Evolutionary conservation across 495 filamentous ascomycete species (phyloP), one percentile per base, ranked within the genome.

Genomic region (Penicillium cinerascens): DNA sequence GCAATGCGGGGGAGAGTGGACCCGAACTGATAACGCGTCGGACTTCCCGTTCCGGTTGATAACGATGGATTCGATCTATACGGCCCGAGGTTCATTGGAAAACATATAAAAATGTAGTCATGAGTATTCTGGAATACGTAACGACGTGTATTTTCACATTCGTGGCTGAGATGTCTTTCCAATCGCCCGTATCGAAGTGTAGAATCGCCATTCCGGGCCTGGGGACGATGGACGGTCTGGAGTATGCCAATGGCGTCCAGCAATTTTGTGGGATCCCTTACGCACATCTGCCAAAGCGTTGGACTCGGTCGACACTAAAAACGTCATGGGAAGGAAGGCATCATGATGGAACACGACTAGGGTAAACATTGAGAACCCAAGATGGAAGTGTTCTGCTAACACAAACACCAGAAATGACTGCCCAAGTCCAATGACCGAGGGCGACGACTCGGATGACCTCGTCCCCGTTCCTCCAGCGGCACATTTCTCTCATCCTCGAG

Each of bases 211-310:
- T 69, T 25, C 55, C 51, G 0, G 41, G 51, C 3, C 54, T 69
- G 3, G 66, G 64, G 1, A 51, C 47, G 2, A 39, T 69, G 11
- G 57, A 67, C 6, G 66, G 66, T 35, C 47, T 59, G 2, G 42
- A 66, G 49, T 66, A 55, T 43, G 46, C 47, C 25, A 66, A 61
- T 38, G 61, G 60, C 0, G 61, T 67, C 0, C 66, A 61, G 35
- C 66, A 69, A 46, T 69, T 59, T 42, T 61, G 60, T 25, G 66
- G 66, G 1, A 67, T 69, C 45, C 63, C 66, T 7, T 69, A 69
- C 36, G 66, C 61, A 1, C 18, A 42, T 42, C 46, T 69, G 1
- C 0, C 48, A 8, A 69, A 69, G 45, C 59, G 64, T 16, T 69
- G 61, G 61, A 63, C 66, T 13, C 42, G 66, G 11, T 60, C 66